A percentile compares a stretch with the other conserved stretches of the same genome.
Evolutionary conservation across 164 flowering plant genomes (phyloP).

Genomic region (Sedum album): DNA sequence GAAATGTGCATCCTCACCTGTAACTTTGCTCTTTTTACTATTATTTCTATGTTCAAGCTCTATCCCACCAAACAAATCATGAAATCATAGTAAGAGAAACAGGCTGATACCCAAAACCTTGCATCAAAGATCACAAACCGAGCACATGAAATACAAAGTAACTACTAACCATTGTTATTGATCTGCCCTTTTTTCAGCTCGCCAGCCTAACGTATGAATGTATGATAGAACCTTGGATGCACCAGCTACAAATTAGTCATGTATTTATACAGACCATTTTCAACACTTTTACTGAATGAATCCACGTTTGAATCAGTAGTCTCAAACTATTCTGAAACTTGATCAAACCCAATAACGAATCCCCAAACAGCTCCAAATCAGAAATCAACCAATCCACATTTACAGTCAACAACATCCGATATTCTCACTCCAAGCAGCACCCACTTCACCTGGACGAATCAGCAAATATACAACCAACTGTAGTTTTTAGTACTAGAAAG

Average conservation of each 20-base stretch:
- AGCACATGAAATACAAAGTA: neutral
- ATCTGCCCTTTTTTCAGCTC: no score
- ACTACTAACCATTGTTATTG: no score
- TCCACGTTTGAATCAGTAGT: neutral
- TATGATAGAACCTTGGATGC: no score
- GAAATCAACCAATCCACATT: conserved; percentile 52
- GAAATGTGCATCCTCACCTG: no score
- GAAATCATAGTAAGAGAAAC: no score
- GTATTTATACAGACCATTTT: neutral
- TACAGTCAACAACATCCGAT: conserved; percentile 40
- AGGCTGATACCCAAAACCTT: no score
- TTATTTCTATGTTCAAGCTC: no score
- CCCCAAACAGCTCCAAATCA: conserved; percentile 11
- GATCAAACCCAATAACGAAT: neutral
- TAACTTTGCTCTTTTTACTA: no score
- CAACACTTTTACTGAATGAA: neutral
- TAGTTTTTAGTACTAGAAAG: conserved; percentile 43
- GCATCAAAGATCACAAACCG: no score
- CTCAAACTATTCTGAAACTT: neutral
- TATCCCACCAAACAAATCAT: no score
- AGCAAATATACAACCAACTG: conserved; percentile 49
- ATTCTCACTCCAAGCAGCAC: conserved; percentile 23
- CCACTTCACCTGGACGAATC: conserved; percentile 42
- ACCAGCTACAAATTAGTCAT: neutral
- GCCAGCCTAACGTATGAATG: no score